A percentile compares a stretch with the other conserved stretches of the same genome.
Evolutionary conservation across 2,329 filamentous ascomycete genomes (phyloP).

Genomic region (Sarocladiaceae sp.): DNA sequence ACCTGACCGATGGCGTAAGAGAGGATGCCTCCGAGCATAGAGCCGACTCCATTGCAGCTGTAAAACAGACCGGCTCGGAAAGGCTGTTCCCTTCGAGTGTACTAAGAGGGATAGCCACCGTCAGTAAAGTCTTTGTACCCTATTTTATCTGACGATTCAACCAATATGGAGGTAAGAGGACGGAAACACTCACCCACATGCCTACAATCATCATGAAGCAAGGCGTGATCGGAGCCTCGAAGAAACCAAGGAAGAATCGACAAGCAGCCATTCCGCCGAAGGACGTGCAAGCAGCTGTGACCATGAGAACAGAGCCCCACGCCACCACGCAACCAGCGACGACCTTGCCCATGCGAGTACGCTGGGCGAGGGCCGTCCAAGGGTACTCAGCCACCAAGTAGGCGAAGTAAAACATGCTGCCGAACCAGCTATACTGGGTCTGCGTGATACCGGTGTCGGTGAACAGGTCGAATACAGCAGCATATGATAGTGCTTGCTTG

Average conservation of each 20-base stretch:
- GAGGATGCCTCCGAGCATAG: slow-evolving; percentile 38
- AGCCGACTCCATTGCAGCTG: slow-evolving; percentile 37
- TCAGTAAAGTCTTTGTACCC: neutral
- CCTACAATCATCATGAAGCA: slow-evolving; percentile 44
- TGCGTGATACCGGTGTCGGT: slow-evolving; percentile 38
- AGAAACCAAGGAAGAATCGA: slow-evolving; percentile 38
- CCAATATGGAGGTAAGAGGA: too few relatives aligned
- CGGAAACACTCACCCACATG: too few relatives aligned
- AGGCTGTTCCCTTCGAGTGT: slow-evolving; percentile 37
- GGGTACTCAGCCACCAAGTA: slow-evolving; percentile 36
- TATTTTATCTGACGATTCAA: too few relatives aligned
- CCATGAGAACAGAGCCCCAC: slow-evolving; percentile 34
- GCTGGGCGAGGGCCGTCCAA: slow-evolving; percentile 27
- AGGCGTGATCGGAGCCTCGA: slow-evolving; percentile 41
- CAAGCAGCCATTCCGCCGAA: slow-evolving; percentile 36
- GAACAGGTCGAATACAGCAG: slow-evolving; percentile 50
- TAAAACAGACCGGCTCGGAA: slow-evolving; percentile 35
- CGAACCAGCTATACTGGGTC: slow-evolving; percentile 47
- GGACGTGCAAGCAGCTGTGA: slow-evolving; percentile 32
- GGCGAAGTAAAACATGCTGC: slow-evolving; percentile 49
- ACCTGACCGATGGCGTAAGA: slow-evolving; percentile 49
- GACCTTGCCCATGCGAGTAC: slow-evolving; percentile 28
- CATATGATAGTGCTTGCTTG: slow-evolving; percentile 48
- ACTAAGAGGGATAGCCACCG: slow-evolving; percentile 18
- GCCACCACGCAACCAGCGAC: slow-evolving; percentile 23